These are phyloP conservation scores for Debaryomyces sp. DNA, from an alignment of 1,139 yeast species.

Conservation along the genomic window DNA sequence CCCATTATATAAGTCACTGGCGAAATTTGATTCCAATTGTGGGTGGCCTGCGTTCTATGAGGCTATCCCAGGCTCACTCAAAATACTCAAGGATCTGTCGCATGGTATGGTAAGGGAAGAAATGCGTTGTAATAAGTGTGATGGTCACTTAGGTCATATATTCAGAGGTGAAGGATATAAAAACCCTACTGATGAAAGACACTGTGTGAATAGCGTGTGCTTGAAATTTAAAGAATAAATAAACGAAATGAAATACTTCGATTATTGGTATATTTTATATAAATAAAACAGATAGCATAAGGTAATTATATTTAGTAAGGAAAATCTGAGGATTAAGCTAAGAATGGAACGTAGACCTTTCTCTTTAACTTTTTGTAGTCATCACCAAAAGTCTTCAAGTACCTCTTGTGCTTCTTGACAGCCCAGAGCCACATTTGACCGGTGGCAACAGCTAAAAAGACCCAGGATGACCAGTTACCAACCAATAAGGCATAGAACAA, in stretches of 20 bases:
- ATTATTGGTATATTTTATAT: not conserved
- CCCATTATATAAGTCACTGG: constrained; percentile 75
- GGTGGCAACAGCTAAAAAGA: constrained; percentile 72
- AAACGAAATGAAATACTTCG: not conserved
- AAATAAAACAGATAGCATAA: not conserved
- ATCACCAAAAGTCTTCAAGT: constrained; percentile 71
- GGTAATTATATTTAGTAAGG: not conserved
- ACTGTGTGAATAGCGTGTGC: constrained; percentile 89
- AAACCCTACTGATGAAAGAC: constrained; percentile 90
- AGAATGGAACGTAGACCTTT: constrained; percentile 62
- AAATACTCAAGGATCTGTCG: constrained; percentile 58
- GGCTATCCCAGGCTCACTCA: constrained; percentile 81
- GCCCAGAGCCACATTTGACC: constrained; percentile 86
- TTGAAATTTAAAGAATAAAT: constrained; percentile 56
- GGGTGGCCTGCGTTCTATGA: constrained; percentile 99
- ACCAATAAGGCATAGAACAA: constrained; percentile 65
- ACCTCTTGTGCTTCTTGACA: constrained; percentile 66
- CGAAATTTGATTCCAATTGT: constrained; percentile 89
- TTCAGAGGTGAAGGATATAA: constrained; percentile 93
- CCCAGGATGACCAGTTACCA: constrained; percentile 75
- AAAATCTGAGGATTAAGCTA: constrained; percentile 7
- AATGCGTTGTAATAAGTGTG: constrained; percentile 86
- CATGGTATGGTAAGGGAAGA: constrained; percentile 84
- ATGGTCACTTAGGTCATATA: constrained; percentile 93
- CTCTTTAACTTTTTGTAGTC: constrained; percentile 70